Evolutionary conservation across 768 basidiomycete species (phyloP).

Genomic region (Mycena galericulata): DNA sequence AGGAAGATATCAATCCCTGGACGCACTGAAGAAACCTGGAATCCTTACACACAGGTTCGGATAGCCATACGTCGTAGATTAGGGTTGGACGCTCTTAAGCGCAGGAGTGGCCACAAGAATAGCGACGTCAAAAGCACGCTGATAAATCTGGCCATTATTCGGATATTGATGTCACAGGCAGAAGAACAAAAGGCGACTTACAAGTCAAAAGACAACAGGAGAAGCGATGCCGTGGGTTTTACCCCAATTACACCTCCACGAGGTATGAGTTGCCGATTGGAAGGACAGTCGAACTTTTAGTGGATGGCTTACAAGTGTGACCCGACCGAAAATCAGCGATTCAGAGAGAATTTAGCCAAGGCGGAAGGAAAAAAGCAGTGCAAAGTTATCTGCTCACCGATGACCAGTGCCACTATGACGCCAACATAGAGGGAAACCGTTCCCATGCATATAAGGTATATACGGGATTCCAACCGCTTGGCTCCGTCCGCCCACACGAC

Average conservation of each 20-base stretch:
- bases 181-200: constrained; percentile 40
- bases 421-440: constrained; percentile 52
- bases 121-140: constrained; percentile 54
- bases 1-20: not conserved
- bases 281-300: not conserved
- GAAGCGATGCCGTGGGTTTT: constrained; percentile 54
- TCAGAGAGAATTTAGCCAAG: constrained; percentile 27
- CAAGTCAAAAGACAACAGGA: constrained; percentile 61
- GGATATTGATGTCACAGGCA: not conserved
- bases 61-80: constrained; percentile 52
- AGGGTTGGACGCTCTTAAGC: constrained; percentile 43
- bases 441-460: constrained; percentile 56
- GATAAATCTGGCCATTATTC: constrained; percentile 29
- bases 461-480: constrained; percentile 50
- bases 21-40: not conserved
- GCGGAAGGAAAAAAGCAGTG: not conserved
- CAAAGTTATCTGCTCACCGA: no score
- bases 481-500: constrained; percentile 53
- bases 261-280: not conserved
- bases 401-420: constrained; percentile 52
- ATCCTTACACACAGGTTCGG: constrained; percentile 55
- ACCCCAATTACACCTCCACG: constrained; percentile 54
- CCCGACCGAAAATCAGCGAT: constrained; percentile 47
- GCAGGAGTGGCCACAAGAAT: constrained; percentile 60
- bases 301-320: constrained; percentile 48